phyloP scores from a whole-genome alignment of 208 protist genomes.

The Angomonas desouzai region DNA sequence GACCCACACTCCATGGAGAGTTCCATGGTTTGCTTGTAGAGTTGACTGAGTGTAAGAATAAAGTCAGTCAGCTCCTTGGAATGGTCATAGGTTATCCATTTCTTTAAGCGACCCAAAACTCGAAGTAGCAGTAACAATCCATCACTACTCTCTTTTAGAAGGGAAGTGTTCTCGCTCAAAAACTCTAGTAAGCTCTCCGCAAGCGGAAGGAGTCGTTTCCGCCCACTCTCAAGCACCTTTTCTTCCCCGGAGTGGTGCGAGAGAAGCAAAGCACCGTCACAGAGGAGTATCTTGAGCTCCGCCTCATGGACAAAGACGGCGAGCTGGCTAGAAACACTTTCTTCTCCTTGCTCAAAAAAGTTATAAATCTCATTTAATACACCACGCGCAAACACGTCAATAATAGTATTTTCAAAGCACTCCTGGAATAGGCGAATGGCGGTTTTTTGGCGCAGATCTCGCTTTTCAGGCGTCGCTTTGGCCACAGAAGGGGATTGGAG shows the following conservation, averaged over 20 bases:
- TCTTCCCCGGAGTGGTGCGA: background rate
- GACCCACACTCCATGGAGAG: background rate
- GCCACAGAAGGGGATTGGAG: background rate
- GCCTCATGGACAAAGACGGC: slow-evolving; percentile 22
- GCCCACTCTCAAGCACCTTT: background rate
- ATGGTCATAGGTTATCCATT: too few species aligned
- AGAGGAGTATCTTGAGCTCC: slow-evolving; percentile 33
- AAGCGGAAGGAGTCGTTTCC: slow-evolving; percentile 4
- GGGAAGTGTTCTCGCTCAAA: background rate
- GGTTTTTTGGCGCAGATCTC: background rate
- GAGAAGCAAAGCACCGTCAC: background rate
- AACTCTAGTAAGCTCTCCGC: slow-evolving; percentile 1
- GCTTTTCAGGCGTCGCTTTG: slow-evolving; percentile 25
- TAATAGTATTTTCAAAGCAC: slow-evolving; percentile 24
- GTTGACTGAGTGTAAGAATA: background rate
- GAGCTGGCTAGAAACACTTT: slow-evolving; percentile 10
- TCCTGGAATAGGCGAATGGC: slow-evolving; percentile 2
- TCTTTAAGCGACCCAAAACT: background rate
- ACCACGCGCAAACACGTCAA: slow-evolving; percentile 21
- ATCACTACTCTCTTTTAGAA: background rate
- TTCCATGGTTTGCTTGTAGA: background rate
- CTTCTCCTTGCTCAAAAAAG: slow-evolving; percentile 15
- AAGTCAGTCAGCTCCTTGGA: background rate
- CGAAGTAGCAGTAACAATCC: background rate
- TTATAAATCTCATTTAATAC: slow-evolving; percentile 36